phyloP scores from a whole-genome alignment of 169 alveolate species.

The Plasmodium vinckei region DNA sequence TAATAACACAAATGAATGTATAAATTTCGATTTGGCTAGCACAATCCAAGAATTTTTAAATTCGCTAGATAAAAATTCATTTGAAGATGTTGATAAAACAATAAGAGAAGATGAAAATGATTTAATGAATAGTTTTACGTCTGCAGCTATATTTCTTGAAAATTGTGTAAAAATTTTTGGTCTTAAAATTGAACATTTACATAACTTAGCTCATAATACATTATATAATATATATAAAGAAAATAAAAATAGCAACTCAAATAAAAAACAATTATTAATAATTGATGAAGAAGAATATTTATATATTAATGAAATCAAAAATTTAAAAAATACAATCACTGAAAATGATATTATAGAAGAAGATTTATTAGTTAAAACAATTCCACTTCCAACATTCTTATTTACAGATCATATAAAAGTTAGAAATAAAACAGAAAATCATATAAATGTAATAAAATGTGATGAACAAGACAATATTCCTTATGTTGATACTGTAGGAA shows the following conservation, averaged over 20 bases:
- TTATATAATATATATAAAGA: conserved; percentile 57
- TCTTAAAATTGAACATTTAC: conserved; percentile 63
- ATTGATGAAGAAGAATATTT: conserved; percentile 67
- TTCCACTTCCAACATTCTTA: conserved; percentile 61
- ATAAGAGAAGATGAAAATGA: conserved; percentile 26
- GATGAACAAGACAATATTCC: background rate
- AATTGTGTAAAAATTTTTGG: conserved; percentile 73
- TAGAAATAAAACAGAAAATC: background rate
- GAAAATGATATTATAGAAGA: conserved; percentile 45
- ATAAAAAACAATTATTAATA: conserved; percentile 23
- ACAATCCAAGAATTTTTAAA: conserved; percentile 53
- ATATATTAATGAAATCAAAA: conserved; percentile 50
- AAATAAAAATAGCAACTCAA: conserved; percentile 10
- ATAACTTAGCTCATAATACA: conserved; percentile 71
- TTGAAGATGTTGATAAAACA: conserved; percentile 41
- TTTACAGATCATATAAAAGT: conserved; percentile 53
- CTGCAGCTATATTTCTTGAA: conserved; percentile 71
- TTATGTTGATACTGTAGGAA: background rate
- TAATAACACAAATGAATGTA: conserved; percentile 55
- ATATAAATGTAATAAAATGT: background rate
- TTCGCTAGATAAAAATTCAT: conserved; percentile 34
- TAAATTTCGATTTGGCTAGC: conserved; percentile 61
- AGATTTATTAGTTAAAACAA: conserved; percentile 43
- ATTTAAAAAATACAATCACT: conserved; percentile 14
- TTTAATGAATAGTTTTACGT: conserved; percentile 37